Evolutionary conservation across 306 rosid genomes (phyloP), one percentile per base, ranked within the genome.

Genomic region (Sphenostylis stenocarpa): DNA sequence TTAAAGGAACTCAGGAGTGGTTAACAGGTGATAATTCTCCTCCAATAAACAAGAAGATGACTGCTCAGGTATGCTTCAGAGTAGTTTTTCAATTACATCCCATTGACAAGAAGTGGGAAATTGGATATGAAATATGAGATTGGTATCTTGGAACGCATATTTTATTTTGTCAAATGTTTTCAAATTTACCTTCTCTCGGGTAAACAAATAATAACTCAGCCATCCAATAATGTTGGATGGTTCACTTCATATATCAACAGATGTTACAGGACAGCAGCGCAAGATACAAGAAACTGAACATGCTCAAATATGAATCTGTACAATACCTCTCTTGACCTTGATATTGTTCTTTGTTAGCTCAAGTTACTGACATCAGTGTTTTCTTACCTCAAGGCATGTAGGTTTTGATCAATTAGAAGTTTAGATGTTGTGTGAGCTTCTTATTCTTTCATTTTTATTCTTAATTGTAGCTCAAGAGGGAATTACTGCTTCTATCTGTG

Each of bases 241-340:
- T 49, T 73, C 48, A 33, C 60, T 75, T 70, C 33, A 9, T 78
- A 44, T 77, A 53, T 53, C 55, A 57, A 67, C 82, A 94, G 98
- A 87, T 67, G 72, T 71, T 84, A 77, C 84, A 76, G 68, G 93
- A 91, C 80, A 88, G 86, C 79, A 87, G 96, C 17, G 93, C 85
- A 75, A 85, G 90, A 81, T 83, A 89, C 82, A 94, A 81, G 96
- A 90, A 86, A 84, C 87, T 94, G 51, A 88, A 87, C 88, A 82
- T 86, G 83, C 98, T 94, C 75, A n/a, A 85, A 81, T 94, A 94
- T 71, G 96, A 94, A 90, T 95, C 93, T 86, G 98, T 94, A 94
- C 80, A 96, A 82, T 85, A 66, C 86, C 81, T 68, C 69, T 80
- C 83, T 77, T 78, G 76, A 82, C 75, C 92, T 85, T 80, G 69